Percentiles rank a stretch among this genome's conserved stretches.
Evolutionary conservation across 1,284 basidiomycete species (phyloP).

Genomic region (Tremellales sp.): DNA sequence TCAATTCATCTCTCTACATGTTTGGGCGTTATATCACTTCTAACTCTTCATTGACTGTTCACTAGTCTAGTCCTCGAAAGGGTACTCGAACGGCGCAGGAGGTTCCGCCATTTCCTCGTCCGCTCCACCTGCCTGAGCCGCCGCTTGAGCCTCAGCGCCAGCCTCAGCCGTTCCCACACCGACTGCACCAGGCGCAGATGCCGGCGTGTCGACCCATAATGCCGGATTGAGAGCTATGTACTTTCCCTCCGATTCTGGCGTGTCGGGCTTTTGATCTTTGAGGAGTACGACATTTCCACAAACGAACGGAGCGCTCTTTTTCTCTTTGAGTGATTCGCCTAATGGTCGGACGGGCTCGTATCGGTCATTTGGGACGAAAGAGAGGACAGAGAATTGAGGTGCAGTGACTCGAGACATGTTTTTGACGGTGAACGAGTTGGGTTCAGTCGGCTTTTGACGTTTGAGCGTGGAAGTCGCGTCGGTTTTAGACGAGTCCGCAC

Average conservation of each 20-base stretch:
- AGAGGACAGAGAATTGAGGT: conserved; percentile 78
- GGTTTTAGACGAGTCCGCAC: conserved; percentile 46
- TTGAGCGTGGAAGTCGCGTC: conserved; percentile 8
- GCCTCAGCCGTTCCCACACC: conserved; percentile 19
- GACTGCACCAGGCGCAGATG: conserved; percentile 33
- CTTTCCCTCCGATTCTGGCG: conserved; percentile 58
- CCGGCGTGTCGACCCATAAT: conserved; percentile 51
- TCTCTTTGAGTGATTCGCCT: conserved; percentile 27
- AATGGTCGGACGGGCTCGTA: conserved; percentile 89
- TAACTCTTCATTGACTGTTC: too few species aligned
- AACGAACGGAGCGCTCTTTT: conserved; percentile 38
- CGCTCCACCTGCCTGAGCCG: conserved; percentile 48
- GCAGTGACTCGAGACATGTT: conserved; percentile 95
- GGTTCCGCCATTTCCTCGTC: conserved; percentile 68
- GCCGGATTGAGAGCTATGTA: conserved; percentile 61
- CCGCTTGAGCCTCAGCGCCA: conserved; percentile 22
- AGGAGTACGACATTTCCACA: conserved; percentile 82
- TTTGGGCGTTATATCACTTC: too few species aligned
- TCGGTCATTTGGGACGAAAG: conserved; percentile 57
- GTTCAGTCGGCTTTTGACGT: conserved; percentile 59
- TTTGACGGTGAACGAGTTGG: conserved; percentile 66
- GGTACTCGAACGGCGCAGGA: conserved; percentile 55
- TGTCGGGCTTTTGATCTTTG: conserved; percentile 62
- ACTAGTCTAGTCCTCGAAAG: conserved; percentile 41
- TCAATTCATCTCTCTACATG: too few species aligned